phyloP scores from a whole-genome alignment of 2,329 filamentous ascomycete species.

The Xylariaceae sp. region DNA sequence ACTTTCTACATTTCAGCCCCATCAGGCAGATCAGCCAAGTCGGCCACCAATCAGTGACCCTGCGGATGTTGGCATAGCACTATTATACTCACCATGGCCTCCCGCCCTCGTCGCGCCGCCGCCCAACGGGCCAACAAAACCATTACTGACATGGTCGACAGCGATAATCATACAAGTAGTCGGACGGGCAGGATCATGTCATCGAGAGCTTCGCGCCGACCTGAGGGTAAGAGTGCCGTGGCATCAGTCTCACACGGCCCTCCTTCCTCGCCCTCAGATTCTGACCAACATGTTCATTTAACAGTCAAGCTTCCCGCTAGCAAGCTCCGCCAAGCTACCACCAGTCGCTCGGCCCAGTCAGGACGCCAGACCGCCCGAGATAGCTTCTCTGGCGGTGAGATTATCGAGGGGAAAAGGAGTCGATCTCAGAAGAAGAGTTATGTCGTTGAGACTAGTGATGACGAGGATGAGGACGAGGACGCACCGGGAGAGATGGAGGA shows the following conservation, averaged over 20 bases:
- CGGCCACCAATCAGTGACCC: background rate
- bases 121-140: slow-evolving; percentile 42
- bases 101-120: slow-evolving; percentile 39
- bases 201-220: slow-evolving; percentile 45
- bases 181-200: slow-evolving; percentile 44
- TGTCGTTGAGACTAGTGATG: slow-evolving; percentile 51
- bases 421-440: slow-evolving; percentile 57
- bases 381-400: slow-evolving; percentile 42
- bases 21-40: background rate
- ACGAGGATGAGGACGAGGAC: slow-evolving; percentile 40
- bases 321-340: slow-evolving; percentile 49
- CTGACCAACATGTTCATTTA: slow-evolving; percentile 45
- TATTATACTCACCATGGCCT: slow-evolving; percentile 24
- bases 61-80: background rate
- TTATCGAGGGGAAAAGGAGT: slow-evolving; percentile 49
- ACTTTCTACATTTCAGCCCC: slow-evolving; percentile 1
- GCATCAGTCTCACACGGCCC: slow-evolving; percentile 41
- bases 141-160: slow-evolving; percentile 50
- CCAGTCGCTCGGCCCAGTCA: slow-evolving; percentile 34
- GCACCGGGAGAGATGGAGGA: slow-evolving; percentile 38
- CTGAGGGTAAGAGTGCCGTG: slow-evolving; percentile 42
- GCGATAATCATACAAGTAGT: slow-evolving; percentile 37
- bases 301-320: slow-evolving; percentile 50
- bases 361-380: slow-evolving; percentile 31
- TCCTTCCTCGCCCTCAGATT: slow-evolving; percentile 41